Conservation (phyloP, 176 grass and related monocot species). For the Phoenix dactylifera region DNA sequence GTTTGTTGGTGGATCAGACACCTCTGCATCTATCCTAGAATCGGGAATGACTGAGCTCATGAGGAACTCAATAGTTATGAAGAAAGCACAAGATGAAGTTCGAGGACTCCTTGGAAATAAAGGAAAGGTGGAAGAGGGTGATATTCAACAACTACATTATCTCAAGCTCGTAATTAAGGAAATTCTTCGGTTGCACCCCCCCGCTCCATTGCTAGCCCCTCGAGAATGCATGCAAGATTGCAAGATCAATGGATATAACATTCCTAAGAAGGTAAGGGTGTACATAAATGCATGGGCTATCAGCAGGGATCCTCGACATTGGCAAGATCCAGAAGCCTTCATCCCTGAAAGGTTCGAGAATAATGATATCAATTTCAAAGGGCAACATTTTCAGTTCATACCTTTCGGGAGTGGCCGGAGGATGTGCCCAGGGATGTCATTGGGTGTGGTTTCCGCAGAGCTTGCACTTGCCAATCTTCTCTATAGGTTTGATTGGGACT, state of each 20-base stretch:
- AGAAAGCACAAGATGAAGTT: slow-evolving; percentile 27
- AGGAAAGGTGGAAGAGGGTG: background rate
- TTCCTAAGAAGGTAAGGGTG: slow-evolving; percentile 17
- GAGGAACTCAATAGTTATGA: slow-evolving; percentile 9
- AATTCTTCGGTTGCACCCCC: slow-evolving; percentile 19
- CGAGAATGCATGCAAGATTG: slow-evolving; percentile 4
- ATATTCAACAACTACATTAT: slow-evolving; percentile 17
- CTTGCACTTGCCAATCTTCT: slow-evolving; percentile 15
- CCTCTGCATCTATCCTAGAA: slow-evolving; percentile 1
- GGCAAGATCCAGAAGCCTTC: slow-evolving; percentile 25
- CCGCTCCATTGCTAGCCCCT: slow-evolving; percentile 8
- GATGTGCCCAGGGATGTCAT: slow-evolving; percentile 26
- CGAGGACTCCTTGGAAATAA: slow-evolving; percentile 2
- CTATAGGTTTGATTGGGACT: slow-evolving; percentile 17
- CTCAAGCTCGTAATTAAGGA: slow-evolving; percentile 26
- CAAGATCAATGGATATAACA: slow-evolving; percentile 17
- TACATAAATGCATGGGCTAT: slow-evolving; percentile 35
- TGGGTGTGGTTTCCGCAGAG: slow-evolving; percentile 12
- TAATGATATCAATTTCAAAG: slow-evolving; percentile 19
- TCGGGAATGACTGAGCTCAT: slow-evolving; percentile 36
- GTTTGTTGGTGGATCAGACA: slow-evolving; percentile 21
- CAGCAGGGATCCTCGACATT: slow-evolving; percentile 18
- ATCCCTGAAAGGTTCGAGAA: slow-evolving; percentile 8
- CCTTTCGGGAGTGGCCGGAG: slow-evolving; percentile 31
- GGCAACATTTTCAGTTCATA: slow-evolving; percentile 24